These are phyloP conservation scores for Lomentospora prolificans DNA, from an alignment of 2,329 filamentous ascomycete genomes.

Conservation along the genomic window DNA sequence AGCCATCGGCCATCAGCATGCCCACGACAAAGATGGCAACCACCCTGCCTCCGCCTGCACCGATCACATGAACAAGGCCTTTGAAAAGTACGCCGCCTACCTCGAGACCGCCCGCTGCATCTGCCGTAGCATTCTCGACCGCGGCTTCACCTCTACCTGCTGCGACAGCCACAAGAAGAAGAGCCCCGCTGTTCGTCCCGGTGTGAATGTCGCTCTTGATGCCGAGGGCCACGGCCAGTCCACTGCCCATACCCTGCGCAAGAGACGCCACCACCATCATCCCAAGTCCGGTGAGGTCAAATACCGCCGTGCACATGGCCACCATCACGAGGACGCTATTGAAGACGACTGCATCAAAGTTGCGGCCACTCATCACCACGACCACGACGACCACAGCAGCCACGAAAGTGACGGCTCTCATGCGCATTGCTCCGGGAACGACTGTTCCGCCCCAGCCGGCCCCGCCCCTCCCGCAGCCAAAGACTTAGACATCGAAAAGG, in stretches of 20 bases:
- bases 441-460: background rate
- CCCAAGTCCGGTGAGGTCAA: background rate
- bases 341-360: background rate
- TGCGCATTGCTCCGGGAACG: slow-evolving; percentile 9
- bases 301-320: background rate
- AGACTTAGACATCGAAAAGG: slow-evolving; percentile 18
- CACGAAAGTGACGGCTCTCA: slow-evolving; percentile 11
- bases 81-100: slow-evolving; percentile 24
- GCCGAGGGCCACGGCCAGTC: slow-evolving; percentile 13
- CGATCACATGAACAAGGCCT: slow-evolving; percentile 21
- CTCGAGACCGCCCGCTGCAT: slow-evolving; percentile 27
- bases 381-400: slow-evolving; percentile 5
- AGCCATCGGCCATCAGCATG: slow-evolving; percentile 14
- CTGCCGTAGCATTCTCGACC: slow-evolving; percentile 23
- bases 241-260: background rate
- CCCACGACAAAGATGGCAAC: slow-evolving; percentile 18
- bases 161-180: slow-evolving; percentile 15
- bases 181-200: slow-evolving; percentile 4
- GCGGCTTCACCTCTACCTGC: slow-evolving; percentile 18
- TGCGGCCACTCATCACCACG: slow-evolving; percentile 3
- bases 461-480: background rate
- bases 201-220: slow-evolving; percentile 16
- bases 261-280: slow-evolving; percentile 7
- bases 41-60: slow-evolving; percentile 19
- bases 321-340: background rate